Base-by-base conservation (phyloP, 2,329 filamentous ascomycete species). In the Periconia sp. region DNA sequence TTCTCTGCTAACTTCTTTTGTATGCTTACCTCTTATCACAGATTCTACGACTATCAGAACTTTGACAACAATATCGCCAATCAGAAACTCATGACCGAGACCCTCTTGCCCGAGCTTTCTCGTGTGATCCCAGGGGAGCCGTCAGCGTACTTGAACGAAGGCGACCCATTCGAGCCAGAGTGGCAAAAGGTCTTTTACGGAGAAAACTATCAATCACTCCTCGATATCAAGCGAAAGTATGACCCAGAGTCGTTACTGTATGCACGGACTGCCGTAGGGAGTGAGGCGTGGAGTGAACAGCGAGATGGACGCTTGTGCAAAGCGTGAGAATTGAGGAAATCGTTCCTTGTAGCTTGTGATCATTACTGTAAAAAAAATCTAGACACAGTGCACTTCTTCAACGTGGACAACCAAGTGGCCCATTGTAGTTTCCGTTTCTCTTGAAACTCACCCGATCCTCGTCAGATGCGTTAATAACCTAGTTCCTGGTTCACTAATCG, bases 181-280 rank as follows among this genome's bases (percentile, higher is more conserved):
- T 73, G 68, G 49, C 63, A 71, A 46, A 7, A 58, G 17, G 61
- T 63, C 13, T 75, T 72, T 50, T 75, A 68, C 63, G 73, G 71
- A 2, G 31, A 49, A 23, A 30, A 59, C n/a, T 59, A 57, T 49
- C 6, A 18, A n/a, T 11, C 41, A 18, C 33, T 57, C 27, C 53
- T 27, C 1, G 11, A 27, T 19, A 57, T 63, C 41, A 63, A 63
- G 47, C 27, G 23, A 19, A 52, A 46, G 37, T 63, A 59, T 41
- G 59, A 63, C 31, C 59, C 57, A 9, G 23, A 48, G 1, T 45
- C 51, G 17, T 44, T 53, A 2, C 56, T 62, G 15, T 61, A 61
- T 42, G 58, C 53, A 1, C 18, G 27, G 6, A 49, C 47, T 23
- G 54, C 54, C 3, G 56, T 62, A 17, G 58, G 60, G 0, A 61